Percentiles rank a stretch among this genome's conserved stretches.
These are phyloP conservation scores for Oryza meridionalis DNA, from an alignment of 176 grass and related monocot genomes.

Conservation along the genomic window DNA sequence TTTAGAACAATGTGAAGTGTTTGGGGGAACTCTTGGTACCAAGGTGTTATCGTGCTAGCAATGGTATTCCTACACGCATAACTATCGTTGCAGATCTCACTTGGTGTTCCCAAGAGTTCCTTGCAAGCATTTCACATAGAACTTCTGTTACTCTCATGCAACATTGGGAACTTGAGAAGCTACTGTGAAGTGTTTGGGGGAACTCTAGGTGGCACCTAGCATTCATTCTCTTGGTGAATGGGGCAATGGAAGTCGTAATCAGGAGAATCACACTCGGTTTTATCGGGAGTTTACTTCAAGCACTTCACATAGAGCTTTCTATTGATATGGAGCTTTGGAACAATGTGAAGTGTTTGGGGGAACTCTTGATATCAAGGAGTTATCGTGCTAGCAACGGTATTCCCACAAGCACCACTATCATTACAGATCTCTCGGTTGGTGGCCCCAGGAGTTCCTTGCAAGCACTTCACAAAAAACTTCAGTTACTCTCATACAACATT, in stretches of 20 bases:
- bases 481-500: background rate
- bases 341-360: conserved; percentile 42
- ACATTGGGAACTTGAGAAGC: background rate
- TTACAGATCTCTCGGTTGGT: background rate
- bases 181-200: background rate
- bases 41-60: background rate
- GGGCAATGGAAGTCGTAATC: rapidly evolving
- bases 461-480: background rate
- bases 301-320: background rate
- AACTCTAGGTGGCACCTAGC: no score
- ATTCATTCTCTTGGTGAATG: background rate
- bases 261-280: background rate
- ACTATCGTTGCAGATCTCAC: background rate
- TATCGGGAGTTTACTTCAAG: conserved; percentile 10
- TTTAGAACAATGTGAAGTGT: conserved; percentile 25
- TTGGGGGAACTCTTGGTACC: conserved; percentile 28
- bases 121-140: background rate
- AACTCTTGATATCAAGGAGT: conserved; percentile 10
- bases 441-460: background rate
- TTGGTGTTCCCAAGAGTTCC: background rate
- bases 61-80: background rate
- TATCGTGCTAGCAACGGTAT: background rate
- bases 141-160: background rate
- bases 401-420: background rate
- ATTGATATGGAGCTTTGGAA: background rate